Base-by-base conservation (phyloP, 2,329 filamentous ascomycete genomes). In the Pseudogymnoascus sp. region DNA sequence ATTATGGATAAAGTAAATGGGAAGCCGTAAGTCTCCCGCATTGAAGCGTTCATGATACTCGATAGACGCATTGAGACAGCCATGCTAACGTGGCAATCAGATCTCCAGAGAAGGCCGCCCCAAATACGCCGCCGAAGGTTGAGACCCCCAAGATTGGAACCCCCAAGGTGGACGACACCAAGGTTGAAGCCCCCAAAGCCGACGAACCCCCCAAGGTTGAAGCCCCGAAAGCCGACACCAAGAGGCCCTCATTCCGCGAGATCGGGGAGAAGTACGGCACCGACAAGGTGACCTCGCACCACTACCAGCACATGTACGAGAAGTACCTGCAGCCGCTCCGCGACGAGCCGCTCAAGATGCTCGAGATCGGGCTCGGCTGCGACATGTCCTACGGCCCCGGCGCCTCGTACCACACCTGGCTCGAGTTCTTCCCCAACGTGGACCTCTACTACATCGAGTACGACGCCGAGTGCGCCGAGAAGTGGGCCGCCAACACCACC, bases 381-480 rank as follows among this genome's bases (percentile, higher is more conserved):
- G 72, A 74, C 60, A 75, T 75, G 74, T 62, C 63, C 4, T 75
- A 76, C 31, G 75, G 75, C 6, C 75, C 75, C 0, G 76, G 75
- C 2, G 72, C 72, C 11, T 75, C 73, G 4, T 78, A 77, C 64
- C 71, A 75, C 65, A 76, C 75, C 15, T 78, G 75, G 75, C 71
- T 75, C 2, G 75, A 77, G 33, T 77, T 74, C 63, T 74, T 78
- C 38, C 69, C 75, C 1, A 61, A 73, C 15, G 69, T 78, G 7
- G 73, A 78, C 29, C 69, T 79, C 17, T 77, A 77, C 65, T 77
- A 75, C 64, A 77, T 79, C 64, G 77, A 78, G 60, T 74, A 72
- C 62, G 72, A 79, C 62, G 71, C 65, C 7, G 67, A 64, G 3
- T 79, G 77, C 61, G 76, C 72, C 3, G 65, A 71, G 31, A 72